A percentile compares a stretch with the other conserved stretches of the same genome.
phyloP scores from a whole-genome alignment of 352 stramenopile species.

The Pythium myriotylum region DNA sequence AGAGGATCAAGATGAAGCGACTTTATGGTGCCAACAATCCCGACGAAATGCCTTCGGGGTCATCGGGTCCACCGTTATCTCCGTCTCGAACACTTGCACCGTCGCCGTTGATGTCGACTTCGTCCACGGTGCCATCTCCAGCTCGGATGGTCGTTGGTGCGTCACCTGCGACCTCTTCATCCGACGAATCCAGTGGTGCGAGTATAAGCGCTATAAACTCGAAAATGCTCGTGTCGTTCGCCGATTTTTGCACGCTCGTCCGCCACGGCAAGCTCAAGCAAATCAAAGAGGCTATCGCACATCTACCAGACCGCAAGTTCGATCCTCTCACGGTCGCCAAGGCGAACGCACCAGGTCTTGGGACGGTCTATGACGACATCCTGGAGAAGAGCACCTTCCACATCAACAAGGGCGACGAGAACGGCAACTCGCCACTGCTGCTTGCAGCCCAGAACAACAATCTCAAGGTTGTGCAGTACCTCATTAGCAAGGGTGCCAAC shows the following conservation, averaged over 20 bases:
- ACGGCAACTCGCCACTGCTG: slow-evolving; percentile 90
- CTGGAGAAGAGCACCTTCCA: slow-evolving; percentile 91
- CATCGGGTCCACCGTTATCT: slow-evolving; percentile 5
- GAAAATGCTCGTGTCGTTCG: slow-evolving; percentile 63
- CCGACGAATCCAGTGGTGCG: background rate
- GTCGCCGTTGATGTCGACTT: background rate
- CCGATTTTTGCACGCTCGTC: slow-evolving; percentile 81
- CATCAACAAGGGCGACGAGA: slow-evolving; percentile 88
- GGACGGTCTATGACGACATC: slow-evolving; percentile 90
- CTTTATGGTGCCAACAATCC: slow-evolving; percentile 38
- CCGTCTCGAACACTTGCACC: background rate
- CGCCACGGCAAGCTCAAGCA: slow-evolving; percentile 89
- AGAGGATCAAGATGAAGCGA: slow-evolving; percentile 48
- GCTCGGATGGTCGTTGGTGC: slow-evolving; percentile 2
- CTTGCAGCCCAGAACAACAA: slow-evolving; percentile 90
- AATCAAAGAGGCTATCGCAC: slow-evolving; percentile 86
- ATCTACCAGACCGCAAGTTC: slow-evolving; percentile 86
- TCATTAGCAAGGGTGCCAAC: slow-evolving; percentile 89
- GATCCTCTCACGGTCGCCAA: slow-evolving; percentile 71
- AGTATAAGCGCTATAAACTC: slow-evolving; percentile 1
- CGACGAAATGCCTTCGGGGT: slow-evolving; percentile 10
- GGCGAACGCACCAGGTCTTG: slow-evolving; percentile 77
- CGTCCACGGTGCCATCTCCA: slow-evolving; percentile 2
- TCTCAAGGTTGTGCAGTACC: slow-evolving; percentile 87
- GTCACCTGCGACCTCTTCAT: background rate